Base-by-base conservation (phyloP, 202 grass and related monocot genomes). In the Setaria viridis region DNA sequence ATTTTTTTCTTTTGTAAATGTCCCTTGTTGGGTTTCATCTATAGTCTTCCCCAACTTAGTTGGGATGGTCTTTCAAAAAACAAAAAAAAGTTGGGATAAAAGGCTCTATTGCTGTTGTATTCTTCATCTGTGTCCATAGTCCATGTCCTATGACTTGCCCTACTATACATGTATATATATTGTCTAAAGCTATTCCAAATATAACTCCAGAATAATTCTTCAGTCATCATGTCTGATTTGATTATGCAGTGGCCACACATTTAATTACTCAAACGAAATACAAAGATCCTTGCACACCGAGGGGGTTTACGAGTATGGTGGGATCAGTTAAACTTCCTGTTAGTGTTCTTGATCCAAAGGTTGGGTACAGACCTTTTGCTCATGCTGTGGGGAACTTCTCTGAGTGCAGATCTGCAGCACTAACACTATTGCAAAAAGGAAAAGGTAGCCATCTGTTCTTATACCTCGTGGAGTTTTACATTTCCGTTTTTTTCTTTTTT, bases 281-380 rank as follows among this genome's bases (percentile, higher is more conserved):
- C 86, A 80, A 64, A 71, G 93, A 98, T 89, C 95, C 95, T 79
- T 98, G 93, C 86, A 92, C 90, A 49, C 93, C 93, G 59, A 94
- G 82, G 85, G 95, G 91, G 58, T 94, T 90, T 87, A 77, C 70
- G 20, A 53, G n/a, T 73, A 74, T 67, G 37, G 39, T n/a, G 50
- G 83, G 77, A 89, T 53, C 75, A 73, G n/a, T 46, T 54, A 90
- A 89, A 78, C 70, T 78, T 83, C 89, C 93, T 83, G 85, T 81
- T 76, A 86, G 78, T 76, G 64, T 91, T 82, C 70, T 87, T 37
- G 68, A 87, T 33, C 77, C 74, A 0, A 94, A 89, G 62, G 64
- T 71, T 81, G 77, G 73, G 70, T 85, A 87, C 78, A 86, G 70
- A 57, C 58, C 63, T 16, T 81, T 79, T 77, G 79, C 78, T 69